These are phyloP conservation scores for Cucurbita ficifolia DNA, from an alignment of 306 rosid species.

Conservation along the genomic window DNA sequence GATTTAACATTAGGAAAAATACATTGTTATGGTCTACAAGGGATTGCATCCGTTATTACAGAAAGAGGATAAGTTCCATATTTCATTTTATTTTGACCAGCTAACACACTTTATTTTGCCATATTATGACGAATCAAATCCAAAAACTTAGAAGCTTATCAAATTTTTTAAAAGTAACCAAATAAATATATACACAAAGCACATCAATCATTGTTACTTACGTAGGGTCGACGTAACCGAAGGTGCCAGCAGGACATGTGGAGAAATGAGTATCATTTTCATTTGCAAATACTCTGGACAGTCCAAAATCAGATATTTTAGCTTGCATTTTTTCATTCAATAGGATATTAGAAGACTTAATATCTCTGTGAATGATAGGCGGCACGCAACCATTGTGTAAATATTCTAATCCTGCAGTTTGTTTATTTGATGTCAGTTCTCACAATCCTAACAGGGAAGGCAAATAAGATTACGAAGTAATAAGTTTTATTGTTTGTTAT, in stretches of 20 bases:
- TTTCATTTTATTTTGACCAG: no score
- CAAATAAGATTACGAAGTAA: not conserved
- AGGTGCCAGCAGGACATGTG: constrained; percentile 13
- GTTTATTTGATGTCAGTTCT: not conserved
- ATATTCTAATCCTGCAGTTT: constrained; percentile 15
- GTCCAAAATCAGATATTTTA: constrained; percentile 17
- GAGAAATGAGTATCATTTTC: constrained; percentile 11
- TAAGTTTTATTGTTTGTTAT: not conserved
- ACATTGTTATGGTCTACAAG: no score
- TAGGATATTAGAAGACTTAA: constrained; percentile 18
- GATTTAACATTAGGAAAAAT: no score
- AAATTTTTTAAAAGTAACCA: no score
- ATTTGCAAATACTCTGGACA: constrained; percentile 6
- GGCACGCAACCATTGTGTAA: constrained; percentile 16
- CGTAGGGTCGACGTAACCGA: constrained; percentile 22
- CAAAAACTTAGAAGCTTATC: not conserved
- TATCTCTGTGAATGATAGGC: constrained; percentile 11
- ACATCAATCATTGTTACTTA: not conserved
- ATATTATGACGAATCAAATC: not conserved
- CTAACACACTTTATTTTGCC: not conserved
- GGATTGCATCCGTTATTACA: no score
- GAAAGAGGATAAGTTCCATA: no score
- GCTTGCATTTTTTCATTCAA: constrained; percentile 18
- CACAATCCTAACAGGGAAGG: not conserved
- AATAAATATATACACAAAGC: not conserved